Evolutionary conservation across 2,329 filamentous ascomycete species (phyloP).

Genomic region (Colletotrichum liriopes): DNA sequence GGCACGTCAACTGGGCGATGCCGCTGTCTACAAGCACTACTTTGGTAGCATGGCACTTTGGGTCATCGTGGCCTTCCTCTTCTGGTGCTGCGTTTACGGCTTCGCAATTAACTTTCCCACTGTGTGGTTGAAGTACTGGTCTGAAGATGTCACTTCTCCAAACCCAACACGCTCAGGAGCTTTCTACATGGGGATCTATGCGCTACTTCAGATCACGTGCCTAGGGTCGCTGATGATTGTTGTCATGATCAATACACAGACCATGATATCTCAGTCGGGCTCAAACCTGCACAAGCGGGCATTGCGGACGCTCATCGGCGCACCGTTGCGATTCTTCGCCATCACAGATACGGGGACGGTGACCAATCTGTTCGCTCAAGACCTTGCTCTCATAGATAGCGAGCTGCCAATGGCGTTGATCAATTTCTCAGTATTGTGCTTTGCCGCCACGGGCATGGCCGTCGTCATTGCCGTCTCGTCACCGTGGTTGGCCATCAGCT

Average conservation of each 20-base stretch:
- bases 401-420: conserved; percentile 55
- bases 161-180: conserved; percentile 36
- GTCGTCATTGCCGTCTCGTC: conserved; percentile 61
- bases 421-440: conserved; percentile 48
- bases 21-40: conserved; percentile 55
- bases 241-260: conserved; percentile 44
- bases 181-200: conserved; percentile 54
- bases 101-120: conserved; percentile 50
- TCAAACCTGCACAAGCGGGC: conserved; percentile 52
- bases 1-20: conserved; percentile 51
- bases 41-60: conserved; percentile 48
- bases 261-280: conserved; percentile 51
- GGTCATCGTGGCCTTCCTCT: conserved; percentile 44
- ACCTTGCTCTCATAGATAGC: conserved; percentile 59
- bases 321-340: conserved; percentile 60
- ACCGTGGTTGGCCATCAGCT: conserved; percentile 63
- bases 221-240: conserved; percentile 46
- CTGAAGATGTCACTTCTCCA: conserved; percentile 49
- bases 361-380: conserved; percentile 63
- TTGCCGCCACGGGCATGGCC: conserved; percentile 58
- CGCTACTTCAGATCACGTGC: conserved; percentile 44
- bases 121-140: conserved; percentile 61
- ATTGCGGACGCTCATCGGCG: conserved; percentile 53
- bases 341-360: conserved; percentile 59
- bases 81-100: conserved; percentile 46